Conservation (phyloP, 2,329 filamentous ascomycete species). For the Alternaria postmessia region DNA sequence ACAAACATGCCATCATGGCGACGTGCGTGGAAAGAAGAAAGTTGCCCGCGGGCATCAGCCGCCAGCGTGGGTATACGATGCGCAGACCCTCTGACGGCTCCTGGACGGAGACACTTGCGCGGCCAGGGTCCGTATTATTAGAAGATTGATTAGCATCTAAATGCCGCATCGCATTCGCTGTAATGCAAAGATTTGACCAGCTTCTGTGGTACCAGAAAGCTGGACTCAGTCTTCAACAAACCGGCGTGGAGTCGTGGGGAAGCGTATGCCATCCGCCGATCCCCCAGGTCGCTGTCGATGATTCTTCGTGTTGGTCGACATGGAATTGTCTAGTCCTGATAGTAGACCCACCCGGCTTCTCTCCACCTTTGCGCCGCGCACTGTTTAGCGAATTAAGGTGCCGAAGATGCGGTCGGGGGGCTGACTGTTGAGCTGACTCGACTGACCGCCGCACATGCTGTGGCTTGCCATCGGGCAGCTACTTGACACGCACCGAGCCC, state of each 20-base stretch:
- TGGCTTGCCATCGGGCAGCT: constrained; percentile 18
- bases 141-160: neutral
- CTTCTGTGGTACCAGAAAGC: neutral
- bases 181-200: neutral
- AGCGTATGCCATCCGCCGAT: constrained; percentile 16
- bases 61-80: constrained; percentile 1
- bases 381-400: constrained; percentile 16
- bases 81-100: neutral
- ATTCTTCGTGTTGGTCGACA: constrained; percentile 1
- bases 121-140: neutral
- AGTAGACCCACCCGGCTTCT: constrained; percentile 18
- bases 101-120: neutral
- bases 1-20: neutral
- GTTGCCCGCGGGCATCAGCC: neutral
- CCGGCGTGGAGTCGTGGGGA: constrained; percentile 13
- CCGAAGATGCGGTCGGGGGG: constrained; percentile 18
- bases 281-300: constrained; percentile 13
- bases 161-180: constrained; percentile 3
- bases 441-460: constrained; percentile 15
- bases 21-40: neutral
- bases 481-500: constrained; percentile 11
- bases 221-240: neutral
- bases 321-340: constrained; percentile 13
- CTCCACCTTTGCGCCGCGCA: constrained; percentile 22
- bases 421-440: constrained; percentile 23